Evolutionary conservation across 2,329 filamentous ascomycete species (phyloP).

Genomic region (Emergomyces pasteurianus): DNA sequence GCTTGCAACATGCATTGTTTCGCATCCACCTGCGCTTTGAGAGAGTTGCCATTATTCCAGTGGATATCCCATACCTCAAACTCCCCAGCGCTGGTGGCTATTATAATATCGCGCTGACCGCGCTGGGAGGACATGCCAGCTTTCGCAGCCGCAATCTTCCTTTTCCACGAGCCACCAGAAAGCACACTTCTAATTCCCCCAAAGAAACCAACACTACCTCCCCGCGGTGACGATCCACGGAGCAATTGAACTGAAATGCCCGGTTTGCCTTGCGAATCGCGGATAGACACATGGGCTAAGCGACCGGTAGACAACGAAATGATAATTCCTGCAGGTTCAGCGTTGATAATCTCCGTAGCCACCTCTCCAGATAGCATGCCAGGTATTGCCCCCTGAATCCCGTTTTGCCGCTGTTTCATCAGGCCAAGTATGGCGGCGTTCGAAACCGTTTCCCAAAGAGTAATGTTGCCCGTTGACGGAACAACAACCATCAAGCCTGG

Average conservation of each 20-base stretch:
- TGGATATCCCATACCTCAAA: conserved; percentile 82
- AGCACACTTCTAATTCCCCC: conserved; percentile 70
- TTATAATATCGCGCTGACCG: conserved; percentile 74
- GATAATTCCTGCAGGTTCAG: conserved; percentile 78
- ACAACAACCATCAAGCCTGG: conserved; percentile 80
- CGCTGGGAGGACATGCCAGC: conserved; percentile 59
- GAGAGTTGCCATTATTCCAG: conserved; percentile 70
- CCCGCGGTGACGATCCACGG: conserved; percentile 45
- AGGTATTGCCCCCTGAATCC: conserved; percentile 61
- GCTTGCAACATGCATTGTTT: conserved; percentile 52
- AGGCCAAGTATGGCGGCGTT: conserved; percentile 74
- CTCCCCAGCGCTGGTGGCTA: conserved; percentile 63
- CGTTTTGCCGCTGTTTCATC: conserved; percentile 68
- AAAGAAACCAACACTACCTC: conserved; percentile 55
- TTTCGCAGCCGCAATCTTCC: conserved; percentile 68
- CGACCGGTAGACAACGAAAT: conserved; percentile 75
- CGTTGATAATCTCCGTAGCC: conserved; percentile 65
- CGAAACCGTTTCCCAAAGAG: conserved; percentile 93
- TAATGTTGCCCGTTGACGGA: conserved; percentile 69
- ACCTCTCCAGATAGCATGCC: conserved; percentile 69
- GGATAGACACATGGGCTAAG: conserved; percentile 71
- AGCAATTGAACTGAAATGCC: conserved; percentile 68
- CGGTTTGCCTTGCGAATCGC: conserved; percentile 78
- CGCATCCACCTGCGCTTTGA: conserved; percentile 60
- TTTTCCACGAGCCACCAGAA: conserved; percentile 55